phyloP scores from a whole-genome alignment of 2,329 filamentous ascomycete genomes.

The Nemania sp. region DNA sequence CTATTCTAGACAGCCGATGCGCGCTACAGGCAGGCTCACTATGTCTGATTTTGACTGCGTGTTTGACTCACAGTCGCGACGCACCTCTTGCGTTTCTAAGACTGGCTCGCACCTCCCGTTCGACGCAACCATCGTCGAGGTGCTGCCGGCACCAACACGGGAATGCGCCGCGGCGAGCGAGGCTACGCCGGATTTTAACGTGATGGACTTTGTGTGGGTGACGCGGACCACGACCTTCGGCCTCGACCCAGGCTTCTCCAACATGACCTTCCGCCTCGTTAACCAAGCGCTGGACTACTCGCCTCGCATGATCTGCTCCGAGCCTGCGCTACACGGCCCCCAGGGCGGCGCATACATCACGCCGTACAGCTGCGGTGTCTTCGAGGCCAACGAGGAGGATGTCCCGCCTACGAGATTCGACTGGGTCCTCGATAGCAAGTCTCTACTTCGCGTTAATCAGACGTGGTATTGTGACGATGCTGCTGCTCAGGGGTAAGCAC shows the following conservation, averaged over 20 bases:
- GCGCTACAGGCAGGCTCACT: constrained; percentile 13
- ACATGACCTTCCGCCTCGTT: constrained; percentile 25
- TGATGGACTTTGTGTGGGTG: constrained; percentile 16
- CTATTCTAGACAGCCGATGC: constrained; percentile 11
- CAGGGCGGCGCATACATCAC: constrained; percentile 16
- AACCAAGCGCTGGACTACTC: constrained; percentile 25
- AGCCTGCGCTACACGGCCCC: constrained; percentile 18
- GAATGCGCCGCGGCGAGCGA: constrained; percentile 16
- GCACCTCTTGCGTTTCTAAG: constrained; percentile 4
- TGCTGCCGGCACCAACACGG: constrained; percentile 13
- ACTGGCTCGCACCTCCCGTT: neutral
- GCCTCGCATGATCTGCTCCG: constrained; percentile 25
- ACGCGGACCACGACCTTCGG: constrained; percentile 17
- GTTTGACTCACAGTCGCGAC: constrained; percentile 9
- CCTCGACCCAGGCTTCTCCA: constrained; percentile 3
- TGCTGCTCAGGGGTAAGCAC: constrained; percentile 9
- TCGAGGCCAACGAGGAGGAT: constrained; percentile 26
- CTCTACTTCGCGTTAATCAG: constrained; percentile 24
- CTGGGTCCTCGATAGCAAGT: constrained; percentile 13
- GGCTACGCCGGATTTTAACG: constrained; percentile 25
- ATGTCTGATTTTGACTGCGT: constrained; percentile 9
- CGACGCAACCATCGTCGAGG: constrained; percentile 22
- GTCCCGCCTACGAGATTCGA: constrained; percentile 30
- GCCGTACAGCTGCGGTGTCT: constrained; percentile 20
- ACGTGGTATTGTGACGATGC: constrained; percentile 28